Base-by-base conservation (phyloP, 352 stramenopile genomes). In the Phytophthora podocarpi region DNA sequence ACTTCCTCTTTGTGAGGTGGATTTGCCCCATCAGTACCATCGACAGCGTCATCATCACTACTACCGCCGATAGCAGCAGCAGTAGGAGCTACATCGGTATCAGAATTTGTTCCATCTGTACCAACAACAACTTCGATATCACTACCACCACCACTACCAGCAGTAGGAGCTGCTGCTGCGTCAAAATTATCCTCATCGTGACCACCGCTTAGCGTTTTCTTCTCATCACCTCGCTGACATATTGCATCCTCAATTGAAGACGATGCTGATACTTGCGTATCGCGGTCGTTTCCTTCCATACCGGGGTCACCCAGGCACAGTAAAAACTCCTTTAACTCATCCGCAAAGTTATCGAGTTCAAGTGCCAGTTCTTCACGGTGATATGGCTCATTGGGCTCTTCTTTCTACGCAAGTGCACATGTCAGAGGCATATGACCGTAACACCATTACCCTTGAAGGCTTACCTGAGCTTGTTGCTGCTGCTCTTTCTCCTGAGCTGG, bases 341-440 rank as follows among this genome's bases (percentile, higher is more conserved):
- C 36, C 20, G 65, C 65, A 50, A 78, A 78, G 0, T 9, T 62
- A 11, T 68, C 59, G 16, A 84, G 20, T 13, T 81, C 72, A 21
- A 51, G 21, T 6, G 45, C 46, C 24, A 83, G 55, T 1, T 37
- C 27, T 45, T 66, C 37, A 21, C 20, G 27, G 16, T 16, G 23
- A 7, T 5, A 4, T 23, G n/a, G 1, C 12, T 36, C 27, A 23
- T 35, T 20, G 20, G 15, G 5, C 11, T 35, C 34, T 3, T 45
- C 2, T 62, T 42, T 36, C 63, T 71, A 49, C 3, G 23, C 7
- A 23, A 18, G 5, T 51, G 1, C 24, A 30, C 16, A 18, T 30
- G n/a, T 55, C 32, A 54, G 15, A 45, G 27, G 18, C 11, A 32
- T 16, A 21, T 27, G 4, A 23, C 9, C 5, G 15, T n/a, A 7